Conservation (phyloP, 371 early-diverging fungal species). For the Syncephalastrum monosporum region DNA sequence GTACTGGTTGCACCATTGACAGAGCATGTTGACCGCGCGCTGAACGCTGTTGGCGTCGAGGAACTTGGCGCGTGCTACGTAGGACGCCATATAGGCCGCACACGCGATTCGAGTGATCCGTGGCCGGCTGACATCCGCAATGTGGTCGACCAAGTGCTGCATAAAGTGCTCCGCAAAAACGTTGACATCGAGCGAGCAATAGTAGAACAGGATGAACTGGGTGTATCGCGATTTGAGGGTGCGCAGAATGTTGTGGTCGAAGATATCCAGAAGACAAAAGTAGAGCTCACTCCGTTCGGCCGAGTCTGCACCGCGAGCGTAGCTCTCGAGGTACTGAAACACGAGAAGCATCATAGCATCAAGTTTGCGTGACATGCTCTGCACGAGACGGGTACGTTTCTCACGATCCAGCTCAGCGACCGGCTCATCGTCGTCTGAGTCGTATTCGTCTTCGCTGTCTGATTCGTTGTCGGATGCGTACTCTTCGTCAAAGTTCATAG, state of each 20-base stretch:
- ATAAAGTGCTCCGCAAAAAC: slow-evolving; percentile 77
- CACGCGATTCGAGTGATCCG: slow-evolving; percentile 77
- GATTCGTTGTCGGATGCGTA: slow-evolving; percentile 42
- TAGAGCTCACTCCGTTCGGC: slow-evolving; percentile 56
- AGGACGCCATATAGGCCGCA: slow-evolving; percentile 84
- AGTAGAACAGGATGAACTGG: slow-evolving; percentile 90
- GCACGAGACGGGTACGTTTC: slow-evolving; percentile 45
- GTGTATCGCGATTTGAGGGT: slow-evolving; percentile 90
- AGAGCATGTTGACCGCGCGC: slow-evolving; percentile 63
- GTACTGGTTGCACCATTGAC: slow-evolving; percentile 67
- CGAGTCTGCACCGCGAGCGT: slow-evolving; percentile 10
- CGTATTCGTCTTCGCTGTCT: slow-evolving; percentile 34
- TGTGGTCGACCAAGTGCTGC: slow-evolving; percentile 68
- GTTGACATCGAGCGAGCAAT: slow-evolving; percentile 62
- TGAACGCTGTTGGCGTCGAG: slow-evolving; percentile 62
- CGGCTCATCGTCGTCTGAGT: slow-evolving; percentile 21
- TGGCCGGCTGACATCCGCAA: slow-evolving; percentile 60
- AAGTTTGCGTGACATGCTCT: slow-evolving; percentile 75
- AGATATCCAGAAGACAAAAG: slow-evolving; percentile 68
- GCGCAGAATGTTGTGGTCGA: slow-evolving; percentile 78
- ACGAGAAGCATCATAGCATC: slow-evolving; percentile 81
- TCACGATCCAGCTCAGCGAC: slow-evolving; percentile 19
- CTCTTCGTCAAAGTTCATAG: slow-evolving; percentile 40
- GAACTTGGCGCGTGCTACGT: slow-evolving; percentile 88
- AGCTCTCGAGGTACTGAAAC: slow-evolving; percentile 56